Conservation (phyloP, 2,329 filamentous ascomycete genomes). For the Thielaviopsis punctulata region DNA sequence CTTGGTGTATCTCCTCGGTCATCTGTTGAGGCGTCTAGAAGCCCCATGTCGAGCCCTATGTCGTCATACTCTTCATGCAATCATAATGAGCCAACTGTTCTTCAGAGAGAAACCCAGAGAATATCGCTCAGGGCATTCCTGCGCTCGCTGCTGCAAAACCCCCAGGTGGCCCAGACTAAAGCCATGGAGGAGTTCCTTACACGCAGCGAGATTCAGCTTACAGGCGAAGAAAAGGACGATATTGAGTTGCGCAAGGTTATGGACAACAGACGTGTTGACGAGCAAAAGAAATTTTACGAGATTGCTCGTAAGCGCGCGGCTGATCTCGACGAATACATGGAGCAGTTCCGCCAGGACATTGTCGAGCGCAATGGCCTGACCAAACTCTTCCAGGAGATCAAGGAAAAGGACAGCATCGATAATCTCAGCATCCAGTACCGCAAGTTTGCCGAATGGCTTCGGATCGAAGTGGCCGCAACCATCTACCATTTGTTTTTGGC, state of each 20-base stretch:
- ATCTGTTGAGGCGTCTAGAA: conserved; percentile 10
- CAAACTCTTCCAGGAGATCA: conserved; percentile 83
- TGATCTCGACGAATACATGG: conserved; percentile 96
- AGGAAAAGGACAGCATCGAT: conserved; percentile 69
- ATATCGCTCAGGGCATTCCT: conserved; percentile 83
- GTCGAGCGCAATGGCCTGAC: conserved; percentile 69
- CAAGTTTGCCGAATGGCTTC: conserved; percentile 95
- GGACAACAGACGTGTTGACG: conserved; percentile 76
- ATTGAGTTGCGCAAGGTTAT: conserved; percentile 63
- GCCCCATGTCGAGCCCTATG: conserved; percentile 8
- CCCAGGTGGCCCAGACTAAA: conserved; percentile 65
- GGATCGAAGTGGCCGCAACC: conserved; percentile 91
- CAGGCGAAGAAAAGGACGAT: conserved; percentile 69
- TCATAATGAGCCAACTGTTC: conserved; percentile 13
- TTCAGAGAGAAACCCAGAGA: conserved; percentile 79
- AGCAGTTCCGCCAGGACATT: conserved; percentile 58
- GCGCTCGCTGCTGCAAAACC: conserved; percentile 70
- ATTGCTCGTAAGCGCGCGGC: conserved; percentile 79
- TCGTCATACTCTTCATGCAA: conserved; percentile 5
- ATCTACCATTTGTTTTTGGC: conserved; percentile 95
- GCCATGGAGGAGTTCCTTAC: conserved; percentile 75
- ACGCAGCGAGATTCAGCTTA: conserved; percentile 51
- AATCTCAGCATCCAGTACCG: conserved; percentile 90
- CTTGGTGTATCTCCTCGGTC: conserved; percentile 11
- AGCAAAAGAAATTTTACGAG: conserved; percentile 90